Base-by-base conservation (phyloP, 1,284 basidiomycete genomes). In the Cryptococcus hybrid region DNA sequence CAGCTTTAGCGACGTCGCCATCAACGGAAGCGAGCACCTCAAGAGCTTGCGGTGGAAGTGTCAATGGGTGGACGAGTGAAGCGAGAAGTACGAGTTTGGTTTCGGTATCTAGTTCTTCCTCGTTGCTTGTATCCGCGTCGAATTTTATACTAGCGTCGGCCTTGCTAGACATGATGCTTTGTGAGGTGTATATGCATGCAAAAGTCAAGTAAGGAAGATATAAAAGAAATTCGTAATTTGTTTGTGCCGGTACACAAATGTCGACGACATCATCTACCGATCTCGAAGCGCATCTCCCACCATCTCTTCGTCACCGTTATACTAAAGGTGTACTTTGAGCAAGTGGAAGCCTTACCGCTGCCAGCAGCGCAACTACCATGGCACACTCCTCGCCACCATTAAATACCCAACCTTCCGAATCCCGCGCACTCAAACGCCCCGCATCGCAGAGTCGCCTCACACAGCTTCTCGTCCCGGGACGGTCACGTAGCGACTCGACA, bases 1-100 rank as follows among this genome's bases (percentile, higher is more conserved):
- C 78, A 0, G 90, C 85, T 24, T 74, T 76, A 52, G 83, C 74
- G 6, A 85, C 82, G 68, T 90, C 79, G 9, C 89, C 89, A 39
- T 84, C 75, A 39, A 79, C 80, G 48, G 80, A 70, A 5, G 85
- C 78, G 3, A 93, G 81, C 0, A 87, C 83, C 50, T 87, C 83
- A 5, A 90, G 74, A 6, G 68, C 70, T 37, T 63, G 56, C 11
- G 59, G 46, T 0, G 71, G 58, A 57, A 66, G 76, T 0, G 65
- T 57, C 5, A 71, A 61, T 2, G 76, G 76, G 42, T 74, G 73
- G 44, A 78, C 67, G 15, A 76, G 54, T 0, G 71, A 67, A 1
- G 67, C 64, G 11, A 78, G 71, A 6, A 66, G 51, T 2, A 70
- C 74, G n/a, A 78, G 54, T 36, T 68, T 64, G 2, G 67, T 70